Conservation (phyloP, 2,329 filamentous ascomycete species). For the Mollisia scopiformis region DNA sequence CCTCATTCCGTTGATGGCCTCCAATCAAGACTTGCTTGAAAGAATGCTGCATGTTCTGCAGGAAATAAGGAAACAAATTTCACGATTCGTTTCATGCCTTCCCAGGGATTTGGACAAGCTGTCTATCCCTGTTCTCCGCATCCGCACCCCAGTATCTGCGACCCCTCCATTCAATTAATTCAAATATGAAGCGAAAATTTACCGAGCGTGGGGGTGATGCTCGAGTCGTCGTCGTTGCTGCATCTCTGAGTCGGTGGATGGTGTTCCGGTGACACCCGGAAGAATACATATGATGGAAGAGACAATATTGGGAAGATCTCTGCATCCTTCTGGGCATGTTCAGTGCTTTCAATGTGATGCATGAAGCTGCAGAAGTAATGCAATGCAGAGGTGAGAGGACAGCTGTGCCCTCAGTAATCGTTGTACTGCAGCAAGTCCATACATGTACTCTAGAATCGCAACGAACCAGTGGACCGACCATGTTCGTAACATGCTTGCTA, state of each 20-base stretch:
- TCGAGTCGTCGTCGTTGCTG: background rate
- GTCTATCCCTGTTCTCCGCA: background rate
- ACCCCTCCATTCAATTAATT: background rate
- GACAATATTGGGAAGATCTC: background rate
- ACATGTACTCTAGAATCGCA: background rate
- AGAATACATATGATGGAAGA: background rate
- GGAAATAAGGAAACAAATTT: background rate
- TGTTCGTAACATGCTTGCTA: background rate
- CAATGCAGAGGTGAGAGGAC: background rate
- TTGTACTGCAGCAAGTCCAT: background rate
- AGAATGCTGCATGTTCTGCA: background rate
- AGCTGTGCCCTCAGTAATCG: background rate
- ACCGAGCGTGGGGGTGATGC: background rate
- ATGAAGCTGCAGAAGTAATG: background rate
- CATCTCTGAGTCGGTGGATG: background rate
- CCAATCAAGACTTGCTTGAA: background rate
- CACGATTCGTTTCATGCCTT: background rate
- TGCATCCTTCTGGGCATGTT: background rate
- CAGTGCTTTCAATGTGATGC: background rate
- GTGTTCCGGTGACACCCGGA: background rate
- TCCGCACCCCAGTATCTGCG: background rate
- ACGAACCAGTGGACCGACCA: background rate
- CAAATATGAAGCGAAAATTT: background rate
- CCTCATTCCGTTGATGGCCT: background rate
- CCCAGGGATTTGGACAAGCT: background rate